These are phyloP conservation scores for Solanum chacoense DNA, from an alignment of 305 asterid species.

Conservation along the genomic window DNA sequence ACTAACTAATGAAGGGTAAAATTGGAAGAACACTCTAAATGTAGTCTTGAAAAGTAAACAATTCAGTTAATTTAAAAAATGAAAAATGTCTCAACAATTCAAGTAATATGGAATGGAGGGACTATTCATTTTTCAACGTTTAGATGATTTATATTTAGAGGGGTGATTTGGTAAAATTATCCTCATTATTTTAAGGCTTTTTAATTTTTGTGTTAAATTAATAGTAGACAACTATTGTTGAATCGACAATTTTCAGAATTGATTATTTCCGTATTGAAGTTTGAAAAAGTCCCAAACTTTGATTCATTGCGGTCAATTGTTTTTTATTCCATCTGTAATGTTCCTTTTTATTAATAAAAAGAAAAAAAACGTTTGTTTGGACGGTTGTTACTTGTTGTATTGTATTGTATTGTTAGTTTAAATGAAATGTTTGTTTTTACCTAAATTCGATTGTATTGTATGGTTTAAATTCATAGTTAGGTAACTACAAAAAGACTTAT, in stretches of 20 bases:
- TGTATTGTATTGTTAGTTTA: background rate
- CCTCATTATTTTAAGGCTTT: background rate
- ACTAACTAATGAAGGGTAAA: no score
- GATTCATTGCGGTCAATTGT: background rate
- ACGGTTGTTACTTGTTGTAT: background rate
- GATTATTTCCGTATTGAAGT: background rate
- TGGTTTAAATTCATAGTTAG: no score
- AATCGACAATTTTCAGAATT: background rate
- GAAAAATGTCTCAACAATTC: no score
- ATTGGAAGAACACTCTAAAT: no score
- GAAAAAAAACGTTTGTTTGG: background rate
- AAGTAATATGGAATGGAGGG: no score
- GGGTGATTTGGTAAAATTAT: background rate
- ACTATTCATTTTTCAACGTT: no score
- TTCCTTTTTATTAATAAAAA: background rate
- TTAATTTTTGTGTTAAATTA: no score
- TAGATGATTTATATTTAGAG: background rate
- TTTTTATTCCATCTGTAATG: background rate
- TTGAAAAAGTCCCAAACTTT: background rate
- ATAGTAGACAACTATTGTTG: no score
- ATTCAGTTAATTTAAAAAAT: no score
- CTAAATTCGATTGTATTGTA: no score
- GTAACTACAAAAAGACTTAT: background rate
- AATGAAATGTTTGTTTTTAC: no score
- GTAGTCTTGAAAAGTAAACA: no score